These are phyloP conservation scores for Ceratocystis eucalypticola DNA, from an alignment of 2,329 filamentous ascomycete species.

Conservation along the genomic window DNA sequence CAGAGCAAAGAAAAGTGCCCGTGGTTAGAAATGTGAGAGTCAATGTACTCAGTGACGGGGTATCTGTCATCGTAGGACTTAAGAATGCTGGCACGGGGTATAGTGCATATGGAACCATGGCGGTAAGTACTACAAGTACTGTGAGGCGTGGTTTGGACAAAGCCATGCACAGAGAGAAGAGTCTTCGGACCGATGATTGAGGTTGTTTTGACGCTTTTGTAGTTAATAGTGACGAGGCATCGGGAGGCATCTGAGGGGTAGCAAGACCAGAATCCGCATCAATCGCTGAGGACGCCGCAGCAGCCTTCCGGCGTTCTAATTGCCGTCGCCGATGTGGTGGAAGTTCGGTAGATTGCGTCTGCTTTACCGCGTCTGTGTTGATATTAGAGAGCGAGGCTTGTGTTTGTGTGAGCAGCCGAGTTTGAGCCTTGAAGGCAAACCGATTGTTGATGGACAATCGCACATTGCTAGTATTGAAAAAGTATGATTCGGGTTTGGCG, in stretches of 20 bases:
- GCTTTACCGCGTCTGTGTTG: background rate
- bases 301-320: slow-evolving; percentile 17
- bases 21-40: slow-evolving; percentile 85
- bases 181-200: slow-evolving; percentile 44
- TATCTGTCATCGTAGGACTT: slow-evolving; percentile 47
- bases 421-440: slow-evolving; percentile 14
- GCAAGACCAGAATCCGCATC: slow-evolving; percentile 20
- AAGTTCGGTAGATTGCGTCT: background rate
- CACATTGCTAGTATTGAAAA: slow-evolving; percentile 16
- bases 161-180: slow-evolving; percentile 68
- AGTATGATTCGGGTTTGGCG: slow-evolving; percentile 10
- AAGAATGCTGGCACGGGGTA: slow-evolving; percentile 87
- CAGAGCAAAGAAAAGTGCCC: slow-evolving; percentile 78
- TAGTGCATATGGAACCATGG: slow-evolving; percentile 80
- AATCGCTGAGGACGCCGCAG: slow-evolving; percentile 7
- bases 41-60: slow-evolving; percentile 74
- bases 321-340: slow-evolving; percentile 20
- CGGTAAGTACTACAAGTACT: slow-evolving; percentile 78
- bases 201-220: slow-evolving; percentile 38
- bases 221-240: slow-evolving; percentile 44
- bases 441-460: slow-evolving; percentile 13
- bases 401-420: slow-evolving; percentile 11
- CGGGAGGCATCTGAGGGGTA: slow-evolving; percentile 29
- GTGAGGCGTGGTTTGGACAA: slow-evolving; percentile 92
- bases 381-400: background rate